Base-by-base conservation (phyloP, 495 filamentous ascomycete genomes). In the Massariosphaeria phaeospora region DNA sequence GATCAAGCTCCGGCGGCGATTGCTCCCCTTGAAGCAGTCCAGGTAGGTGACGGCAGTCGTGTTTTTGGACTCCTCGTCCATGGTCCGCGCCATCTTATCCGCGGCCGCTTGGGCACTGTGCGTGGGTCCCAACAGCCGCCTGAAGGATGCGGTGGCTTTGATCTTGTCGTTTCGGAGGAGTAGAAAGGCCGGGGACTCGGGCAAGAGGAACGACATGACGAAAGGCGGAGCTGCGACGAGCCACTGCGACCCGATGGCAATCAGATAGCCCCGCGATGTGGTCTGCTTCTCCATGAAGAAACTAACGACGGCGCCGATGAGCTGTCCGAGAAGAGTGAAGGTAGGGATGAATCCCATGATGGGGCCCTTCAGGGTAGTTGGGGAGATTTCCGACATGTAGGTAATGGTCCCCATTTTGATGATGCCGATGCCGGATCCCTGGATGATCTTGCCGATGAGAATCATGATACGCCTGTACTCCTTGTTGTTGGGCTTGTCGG, bases 391-490 rank as follows among this genome's bases (percentile, higher is more conserved):
- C 21, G 54, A 57, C 13, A 57, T 51, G 39, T 57, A 57, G 8
- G 54, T 57, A 8, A 57, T 15, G 20, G 46, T 44, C 23, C 29
- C 39, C 15, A 57, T 57, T 25, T 57, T 57, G 29, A 57, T 57
- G 38, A 57, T 30, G 10, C 30, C 54, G 13, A 36, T 23, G 3
- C 30, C 54, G 26, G 38, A 12, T 1, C 54, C 54, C 25, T 57
- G 54, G 15, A 57, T 25, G 18, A 48, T 34, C 39, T 57, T 57
- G 12, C 54, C 54, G 29, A 35, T 36, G 4, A 57, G 39, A 9
- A 57, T 17, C 36, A 51, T 50, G 20, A 34, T 18, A 12, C 54
- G 39, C 30, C 21, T 57, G 6, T 15, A 23, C 13, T 43, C 38
- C 13, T 41, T 27, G 18, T 48, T 13, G 8, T 18, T 4, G 5